Conservation (phyloP, 116 monocot genomes). For the Iris pallida region DNA sequence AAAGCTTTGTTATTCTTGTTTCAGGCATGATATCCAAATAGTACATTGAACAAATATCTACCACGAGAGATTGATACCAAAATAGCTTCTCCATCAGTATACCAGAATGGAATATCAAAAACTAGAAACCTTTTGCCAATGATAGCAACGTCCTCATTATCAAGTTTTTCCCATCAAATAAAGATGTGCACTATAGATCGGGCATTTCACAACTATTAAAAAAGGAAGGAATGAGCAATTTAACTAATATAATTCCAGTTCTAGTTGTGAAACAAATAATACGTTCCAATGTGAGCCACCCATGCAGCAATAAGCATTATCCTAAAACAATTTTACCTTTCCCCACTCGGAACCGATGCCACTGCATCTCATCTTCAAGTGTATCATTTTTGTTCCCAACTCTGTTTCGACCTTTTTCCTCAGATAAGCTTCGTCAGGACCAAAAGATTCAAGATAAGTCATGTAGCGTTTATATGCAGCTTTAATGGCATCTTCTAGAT, state of each 20-base stretch:
- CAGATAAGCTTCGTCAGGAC: conserved; percentile 70
- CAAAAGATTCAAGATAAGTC: conserved; percentile 80
- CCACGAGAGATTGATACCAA: too few relatives aligned
- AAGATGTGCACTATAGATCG: background rate
- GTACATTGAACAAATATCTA: too few relatives aligned
- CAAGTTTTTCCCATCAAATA: background rate
- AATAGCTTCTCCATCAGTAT: background rate
- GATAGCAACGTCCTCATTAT: background rate
- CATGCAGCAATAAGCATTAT: background rate
- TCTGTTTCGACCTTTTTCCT: conserved; percentile 90
- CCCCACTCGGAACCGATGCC: conserved; percentile 97
- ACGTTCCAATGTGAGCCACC: background rate
- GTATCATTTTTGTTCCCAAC: conserved; percentile 92
- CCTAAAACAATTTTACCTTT: conserved; percentile 47
- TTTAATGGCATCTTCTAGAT: conserved; percentile 62
- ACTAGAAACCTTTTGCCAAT: background rate
- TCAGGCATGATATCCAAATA: too few relatives aligned
- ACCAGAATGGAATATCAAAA: background rate
- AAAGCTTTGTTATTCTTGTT: too few relatives aligned
- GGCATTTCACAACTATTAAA: background rate
- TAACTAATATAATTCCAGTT: too few relatives aligned
- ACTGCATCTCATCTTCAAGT: conserved; percentile 93
- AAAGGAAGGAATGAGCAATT: background rate
- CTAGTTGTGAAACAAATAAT: background rate
- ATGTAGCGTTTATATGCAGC: conserved; percentile 76